Evolutionary conservation across 768 basidiomycete genomes (phyloP), one percentile per base, ranked within the genome.

Genomic region (Lactarius tabidus): DNA sequence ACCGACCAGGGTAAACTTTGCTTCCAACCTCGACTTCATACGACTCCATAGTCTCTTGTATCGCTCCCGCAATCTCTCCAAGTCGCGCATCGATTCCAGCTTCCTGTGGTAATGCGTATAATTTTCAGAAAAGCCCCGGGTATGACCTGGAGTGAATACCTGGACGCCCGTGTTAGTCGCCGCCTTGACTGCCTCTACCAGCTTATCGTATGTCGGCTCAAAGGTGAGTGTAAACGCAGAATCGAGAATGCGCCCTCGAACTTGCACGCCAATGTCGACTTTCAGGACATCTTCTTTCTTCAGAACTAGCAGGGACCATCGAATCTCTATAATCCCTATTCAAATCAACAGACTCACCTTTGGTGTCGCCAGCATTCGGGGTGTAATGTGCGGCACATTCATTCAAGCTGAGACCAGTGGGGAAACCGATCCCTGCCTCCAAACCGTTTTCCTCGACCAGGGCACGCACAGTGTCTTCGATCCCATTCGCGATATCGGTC

Each of bases 11-110:
- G 69, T 87, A 80, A 9, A 88, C 81, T 71, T 93, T 93, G 28
- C 92, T 89, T 17, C 84, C 83, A n/a, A 95, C 85, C 71, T 94
- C 93, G 14, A 99, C 96, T 74, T 98, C 97, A 72, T 98, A 98
- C 1, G 91, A 93, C 73, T 98, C 95, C 97, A 99, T 99, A 2
- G 94, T 95, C 74, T 99, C 97, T 75, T 99, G 96, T 61, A 98
- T 95, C 58, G 84, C 84, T 0, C 86, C 94, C 2, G 88, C 97
- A 36, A 99, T 82, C 74, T 98, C 96, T 60, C 94, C 95, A 59
- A 98, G 82, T 59, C 95, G 85, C 0, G 91, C 91, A 72, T 98
- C 97, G 69, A 99, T 98, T 4, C 97, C 97, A 6, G 96, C 91
- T 83, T 95, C 94, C 93, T 95, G 36, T 70, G 33, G 53, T 6